Base-by-base conservation (phyloP, 2,329 filamentous ascomycete species). In the Ophiostoma ulmi region DNA sequence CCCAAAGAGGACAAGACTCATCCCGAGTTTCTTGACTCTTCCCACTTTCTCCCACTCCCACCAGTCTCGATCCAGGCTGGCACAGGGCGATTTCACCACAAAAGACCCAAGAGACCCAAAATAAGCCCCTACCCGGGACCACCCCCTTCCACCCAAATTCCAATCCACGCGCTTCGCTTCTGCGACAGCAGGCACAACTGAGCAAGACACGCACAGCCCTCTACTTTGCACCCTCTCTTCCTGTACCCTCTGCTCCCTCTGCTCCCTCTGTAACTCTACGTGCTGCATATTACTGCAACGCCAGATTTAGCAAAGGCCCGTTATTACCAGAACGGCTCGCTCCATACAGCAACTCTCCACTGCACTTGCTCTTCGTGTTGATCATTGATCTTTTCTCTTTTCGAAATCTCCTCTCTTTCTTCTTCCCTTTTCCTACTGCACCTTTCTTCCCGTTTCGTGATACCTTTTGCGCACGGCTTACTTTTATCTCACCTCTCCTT, bases 291-390 rank as follows among this genome's bases (percentile, higher is more conserved):
- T 82, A 36, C 58, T 82, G 81, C 82, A 81, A 82, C 82, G 81
- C 86, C 85, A 86, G 84, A 88, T 87, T 83, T 82, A 87, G 86
- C 86, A 86, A 87, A 88, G 86, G 83, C 84, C 71, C 83, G 83
- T 86, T 85, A 67, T 48, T 20, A 26, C 85, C 85, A 86, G 84
- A 83, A 86, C 84, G 39, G 82, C 85, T 67, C 39, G 65, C 64
- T 86, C 85, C 86, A 87, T 87, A 81, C 81, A 87, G 85, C 81
- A 86, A 86, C 84, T 86, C 85, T 87, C 85, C 85, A 86, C 85
- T 82, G 44, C 71, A 70, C 39, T 66, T 48, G 58, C 38, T 65
- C 35, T 39, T 65, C 63, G 63, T 67, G 65, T 67, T 67, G 38
- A 67, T 67, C 65, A 44, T 67, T 67, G 65, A 67, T 39, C 35